Base-by-base conservation (phyloP, 2,329 filamentous ascomycete genomes). In the Annulohypoxylon truncatum region DNA sequence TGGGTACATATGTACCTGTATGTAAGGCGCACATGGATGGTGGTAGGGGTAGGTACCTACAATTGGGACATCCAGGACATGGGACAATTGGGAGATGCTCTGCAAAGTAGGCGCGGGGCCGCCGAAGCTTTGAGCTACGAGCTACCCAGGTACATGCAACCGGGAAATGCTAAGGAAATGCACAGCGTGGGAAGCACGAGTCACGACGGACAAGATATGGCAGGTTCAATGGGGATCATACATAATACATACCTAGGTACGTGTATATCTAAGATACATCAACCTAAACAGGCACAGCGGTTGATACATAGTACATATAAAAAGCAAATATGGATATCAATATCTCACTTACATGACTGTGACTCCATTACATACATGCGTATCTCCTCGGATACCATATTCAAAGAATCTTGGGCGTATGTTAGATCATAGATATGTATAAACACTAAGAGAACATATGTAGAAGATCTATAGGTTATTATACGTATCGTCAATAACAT, bases 31-130 rank as follows among this genome's bases (percentile, higher is more conserved):
- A 62, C 46, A 40, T 44, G 26, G 42, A n/a, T 10, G 24, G 29
- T 44, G 38, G 46, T 38, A 47, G 47, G 31, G 38, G 57, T 48
- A 46, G 46, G 22, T 35, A 40, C 50, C 15, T 33, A 26, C 13
- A 22, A 51, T 22, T 29, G 29, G 47, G 15, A 13, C n/a, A 28
- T 35, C 35, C 5, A n/a, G 29, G n/a, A 20, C 29, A 35, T 7
- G 35, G 29, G n/a, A 20, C 29, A 35, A 5, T 33, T 40, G 8
- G 31, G 13, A 53, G 2, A 24, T 42, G 28, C 44, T 58, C 38
- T 57, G 26, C 48, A 52, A 58, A 54, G 54, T 58, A 44, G 40
- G 31, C 47, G 57, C 61, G 54, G 58, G 58, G 35, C 61, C 59
- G 54, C 53, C 51, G 24, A 62, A 46, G 44, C 48, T 51, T 61